Conservation (phyloP, 108 stramenopile species). For the Mediolabrus comicus region DNA sequence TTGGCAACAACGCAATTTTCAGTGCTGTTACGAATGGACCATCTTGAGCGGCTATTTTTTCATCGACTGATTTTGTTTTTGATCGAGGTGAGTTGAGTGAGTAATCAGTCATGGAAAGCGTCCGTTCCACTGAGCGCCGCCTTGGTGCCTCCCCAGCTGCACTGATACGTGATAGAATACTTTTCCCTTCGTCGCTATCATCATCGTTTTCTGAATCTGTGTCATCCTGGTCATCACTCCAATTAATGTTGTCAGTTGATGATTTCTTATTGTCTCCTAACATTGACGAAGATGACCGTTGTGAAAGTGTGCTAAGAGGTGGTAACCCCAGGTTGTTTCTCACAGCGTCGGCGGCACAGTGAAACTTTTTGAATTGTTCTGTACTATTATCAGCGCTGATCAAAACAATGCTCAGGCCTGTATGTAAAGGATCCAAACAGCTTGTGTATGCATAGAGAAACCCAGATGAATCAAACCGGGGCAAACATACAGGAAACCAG, state of each 20-base stretch:
- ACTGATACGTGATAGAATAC: constrained; percentile 2
- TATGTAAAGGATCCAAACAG: constrained; percentile 51
- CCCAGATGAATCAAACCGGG: constrained; percentile 71
- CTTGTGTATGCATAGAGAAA: constrained; percentile 73
- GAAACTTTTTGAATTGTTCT: constrained; percentile 72
- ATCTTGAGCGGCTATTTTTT: constrained; percentile 1
- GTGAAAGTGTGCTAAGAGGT: constrained; percentile 18
- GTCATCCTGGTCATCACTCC: neutral
- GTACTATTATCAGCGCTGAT: constrained; percentile 61
- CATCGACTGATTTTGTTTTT: neutral
- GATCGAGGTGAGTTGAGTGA: neutral
- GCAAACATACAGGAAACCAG: constrained; percentile 84
- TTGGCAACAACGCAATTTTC: constrained; percentile 22
- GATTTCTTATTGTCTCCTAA: constrained; percentile 21
- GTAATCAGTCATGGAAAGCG: constrained; percentile 6
- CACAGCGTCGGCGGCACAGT: constrained; percentile 40
- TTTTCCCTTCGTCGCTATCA: constrained; percentile 34
- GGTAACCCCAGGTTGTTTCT: constrained; percentile 48
- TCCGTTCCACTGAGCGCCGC: neutral
- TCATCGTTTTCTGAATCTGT: constrained; percentile 18
- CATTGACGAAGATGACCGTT: constrained; percentile 22
- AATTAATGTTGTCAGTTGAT: neutral
- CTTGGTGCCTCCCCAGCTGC: neutral
- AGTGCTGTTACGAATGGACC: constrained; percentile 27
- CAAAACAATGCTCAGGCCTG: constrained; percentile 55